Evolutionary conservation across 495 filamentous ascomycete species (phyloP), one percentile per base, ranked within the genome.

Genomic region (Trichoderma virens): DNA sequence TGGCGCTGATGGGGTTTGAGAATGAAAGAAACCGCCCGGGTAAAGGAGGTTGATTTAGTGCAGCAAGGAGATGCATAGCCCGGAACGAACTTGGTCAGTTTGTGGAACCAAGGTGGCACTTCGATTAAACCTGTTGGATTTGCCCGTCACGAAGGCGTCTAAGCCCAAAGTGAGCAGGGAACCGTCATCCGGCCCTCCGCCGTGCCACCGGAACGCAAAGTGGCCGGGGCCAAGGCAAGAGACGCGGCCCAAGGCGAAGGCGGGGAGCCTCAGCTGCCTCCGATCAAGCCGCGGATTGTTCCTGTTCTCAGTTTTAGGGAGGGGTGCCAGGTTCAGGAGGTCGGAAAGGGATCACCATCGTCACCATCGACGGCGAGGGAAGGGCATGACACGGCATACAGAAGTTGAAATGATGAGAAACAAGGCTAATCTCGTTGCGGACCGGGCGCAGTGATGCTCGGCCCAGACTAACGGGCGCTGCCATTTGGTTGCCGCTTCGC

Each of bases 221-320:
- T 11, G 51, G 25, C 51, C 51, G 51, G 51, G 51, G 51, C 23
- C 23, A 3, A 28, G 51, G 51, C 11, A 28, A 30, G 51, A 56
- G 51, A 56, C 23, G 27, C 51, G 51, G 51, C 25, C 23, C 20
- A 54, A 54, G 45, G 45, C 45, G 5, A 54, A n/a, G 45, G 45
- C 45, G 45, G 45, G 45, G 45, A 54, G 51, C 51, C 51, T 56
- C 51, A 56, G 51, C 51, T 56, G 51, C 51, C 23, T 56, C 51
- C 51, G 51, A 56, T 56, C 51, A 27, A 56, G 45, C 45, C 45
- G 45, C 23, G 45, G n/a, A 41, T n/a, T 41, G 38, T 41, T 18
- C 16, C 25, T 56, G 23, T 30, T 16, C 51, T 30, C 27, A 9
- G 51, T 56, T 56, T 56, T 25, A 56, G 51, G 51, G 51, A 47